Evolutionary conservation across 129 eudicot genomes (phyloP).

Genomic region (Scalesia atractyloides): DNA sequence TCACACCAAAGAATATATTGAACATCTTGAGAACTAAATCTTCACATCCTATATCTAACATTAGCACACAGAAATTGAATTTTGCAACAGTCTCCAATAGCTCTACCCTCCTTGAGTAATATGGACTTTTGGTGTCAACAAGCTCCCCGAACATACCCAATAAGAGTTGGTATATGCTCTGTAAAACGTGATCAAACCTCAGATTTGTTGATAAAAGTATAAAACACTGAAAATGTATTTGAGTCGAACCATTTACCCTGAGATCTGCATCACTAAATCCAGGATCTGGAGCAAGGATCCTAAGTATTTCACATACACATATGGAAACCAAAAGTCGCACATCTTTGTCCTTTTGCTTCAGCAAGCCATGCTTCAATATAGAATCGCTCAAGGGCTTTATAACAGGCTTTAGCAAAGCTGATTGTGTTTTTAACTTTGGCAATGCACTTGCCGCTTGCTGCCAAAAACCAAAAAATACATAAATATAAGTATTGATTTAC

Average conservation of each 20-base stretch:
- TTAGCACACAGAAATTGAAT: conserved; percentile 65
- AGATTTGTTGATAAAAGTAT: conserved; percentile 11
- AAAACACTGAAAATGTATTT: background rate
- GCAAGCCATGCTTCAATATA: conserved; percentile 71
- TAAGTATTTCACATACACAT: conserved; percentile 83
- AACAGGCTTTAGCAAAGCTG: conserved; percentile 44
- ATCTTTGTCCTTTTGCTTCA: conserved; percentile 83
- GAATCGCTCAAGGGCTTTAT: conserved; percentile 82
- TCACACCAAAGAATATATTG: conserved; percentile 61
- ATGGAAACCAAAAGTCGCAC: conserved; percentile 74
- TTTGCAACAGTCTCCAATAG: conserved; percentile 80
- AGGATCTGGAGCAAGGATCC: conserved; percentile 89
- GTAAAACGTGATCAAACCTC: conserved; percentile 32
- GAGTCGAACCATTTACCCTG: conserved; percentile 50
- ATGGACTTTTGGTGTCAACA: conserved; percentile 60
- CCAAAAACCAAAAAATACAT: conserved; percentile 21
- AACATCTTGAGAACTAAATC: conserved; percentile 79
- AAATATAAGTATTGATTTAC: background rate
- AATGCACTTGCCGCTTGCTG: conserved; percentile 80
- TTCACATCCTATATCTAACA: conserved; percentile 81
- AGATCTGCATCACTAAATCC: conserved; percentile 55
- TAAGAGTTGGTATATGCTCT: conserved; percentile 81
- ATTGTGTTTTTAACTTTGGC: conserved; percentile 57
- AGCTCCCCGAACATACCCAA: conserved; percentile 77
- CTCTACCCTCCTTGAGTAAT: conserved; percentile 63